phyloP scores from a whole-genome alignment of 495 filamentous ascomycete species.

The Choiromyces venosus region DNA sequence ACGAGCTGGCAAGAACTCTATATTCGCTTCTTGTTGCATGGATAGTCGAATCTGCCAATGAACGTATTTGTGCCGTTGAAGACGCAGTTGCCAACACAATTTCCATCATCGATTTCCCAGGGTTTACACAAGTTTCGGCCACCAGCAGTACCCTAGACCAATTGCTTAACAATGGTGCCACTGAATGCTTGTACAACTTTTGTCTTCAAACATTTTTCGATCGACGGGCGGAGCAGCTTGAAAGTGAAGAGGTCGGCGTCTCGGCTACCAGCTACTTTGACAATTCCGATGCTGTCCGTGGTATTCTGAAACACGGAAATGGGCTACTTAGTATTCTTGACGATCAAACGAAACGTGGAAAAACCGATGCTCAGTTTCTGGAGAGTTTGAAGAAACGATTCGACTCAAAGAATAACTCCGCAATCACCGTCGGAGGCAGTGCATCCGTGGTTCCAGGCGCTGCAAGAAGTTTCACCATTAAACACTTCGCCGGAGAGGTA shows the following conservation, averaged over 20 bases:
- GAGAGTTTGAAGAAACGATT: slow-evolving; percentile 89
- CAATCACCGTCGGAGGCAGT: slow-evolving; percentile 67
- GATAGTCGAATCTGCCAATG: slow-evolving; percentile 86
- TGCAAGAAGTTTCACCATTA: slow-evolving; percentile 71
- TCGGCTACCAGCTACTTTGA: slow-evolving; percentile 93
- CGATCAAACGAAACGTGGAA: slow-evolving; percentile 84
- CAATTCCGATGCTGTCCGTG: slow-evolving; percentile 88
- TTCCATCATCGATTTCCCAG: slow-evolving; percentile 92
- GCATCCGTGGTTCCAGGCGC: slow-evolving; percentile 65
- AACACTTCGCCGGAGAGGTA: slow-evolving; percentile 94
- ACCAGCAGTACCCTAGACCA: slow-evolving; percentile 87
- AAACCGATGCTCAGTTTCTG: slow-evolving; percentile 80
- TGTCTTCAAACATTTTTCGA: slow-evolving; percentile 95
- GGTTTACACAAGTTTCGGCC: slow-evolving; percentile 74
- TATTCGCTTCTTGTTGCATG: slow-evolving; percentile 95
- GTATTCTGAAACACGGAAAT: slow-evolving; percentile 83
- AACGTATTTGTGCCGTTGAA: slow-evolving; percentile 79
- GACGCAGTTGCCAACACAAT: slow-evolving; percentile 87
- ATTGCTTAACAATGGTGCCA: slow-evolving; percentile 88
- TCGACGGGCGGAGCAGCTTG: slow-evolving; percentile 79
- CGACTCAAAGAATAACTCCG: slow-evolving; percentile 77
- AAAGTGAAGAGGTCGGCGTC: slow-evolving; percentile 84
- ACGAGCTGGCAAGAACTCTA: slow-evolving; percentile 85
- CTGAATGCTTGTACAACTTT: slow-evolving; percentile 84
- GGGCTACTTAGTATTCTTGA: slow-evolving; percentile 89